phyloP scores from a whole-genome alignment of 2,329 filamentous ascomycete species.

The Scolecobasidium constrictum region DNA sequence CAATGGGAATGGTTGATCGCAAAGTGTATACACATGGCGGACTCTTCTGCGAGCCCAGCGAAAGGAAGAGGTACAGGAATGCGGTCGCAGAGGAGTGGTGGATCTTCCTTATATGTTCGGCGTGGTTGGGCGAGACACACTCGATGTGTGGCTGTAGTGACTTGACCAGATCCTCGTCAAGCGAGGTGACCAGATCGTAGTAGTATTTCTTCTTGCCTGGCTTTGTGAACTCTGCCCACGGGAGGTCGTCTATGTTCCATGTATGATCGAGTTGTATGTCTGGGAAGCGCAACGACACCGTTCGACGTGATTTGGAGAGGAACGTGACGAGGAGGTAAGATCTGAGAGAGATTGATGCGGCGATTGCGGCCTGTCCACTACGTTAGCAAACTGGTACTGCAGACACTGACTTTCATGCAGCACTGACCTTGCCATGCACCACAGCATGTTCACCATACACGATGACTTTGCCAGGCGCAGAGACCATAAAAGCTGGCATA shows the following conservation, averaged over 20 bases:
- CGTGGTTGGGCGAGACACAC: constrained; percentile 53
- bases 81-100: constrained; percentile 71
- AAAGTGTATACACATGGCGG: constrained; percentile 80
- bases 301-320: constrained; percentile 82
- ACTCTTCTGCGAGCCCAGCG: constrained; percentile 67
- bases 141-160: constrained; percentile 72
- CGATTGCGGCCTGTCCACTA: constrained; percentile 65
- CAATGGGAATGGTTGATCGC: constrained; percentile 86
- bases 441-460: constrained; percentile 97
- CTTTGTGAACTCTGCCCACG: constrained; percentile 72
- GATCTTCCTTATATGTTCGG: constrained; percentile 68
- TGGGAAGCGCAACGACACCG: constrained; percentile 77
- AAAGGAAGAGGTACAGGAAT: constrained; percentile 90
- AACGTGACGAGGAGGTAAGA: constrained; percentile 95
- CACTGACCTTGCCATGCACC: constrained; percentile 78
- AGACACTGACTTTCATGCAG: not conserved
- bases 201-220: constrained; percentile 88
- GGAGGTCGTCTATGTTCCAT: constrained; percentile 87
- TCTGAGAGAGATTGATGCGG: constrained; percentile 85
- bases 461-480: constrained; percentile 95
- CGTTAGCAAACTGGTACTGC: constrained; percentile 13
- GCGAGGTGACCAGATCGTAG: constrained; percentile 67
- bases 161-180: constrained; percentile 72
- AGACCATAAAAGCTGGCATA: constrained; percentile 92
- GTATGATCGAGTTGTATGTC: constrained; percentile 84